Evolutionary conservation across 1,139 yeast species (phyloP).

Genomic region (Yamadazyma blattariae): DNA sequence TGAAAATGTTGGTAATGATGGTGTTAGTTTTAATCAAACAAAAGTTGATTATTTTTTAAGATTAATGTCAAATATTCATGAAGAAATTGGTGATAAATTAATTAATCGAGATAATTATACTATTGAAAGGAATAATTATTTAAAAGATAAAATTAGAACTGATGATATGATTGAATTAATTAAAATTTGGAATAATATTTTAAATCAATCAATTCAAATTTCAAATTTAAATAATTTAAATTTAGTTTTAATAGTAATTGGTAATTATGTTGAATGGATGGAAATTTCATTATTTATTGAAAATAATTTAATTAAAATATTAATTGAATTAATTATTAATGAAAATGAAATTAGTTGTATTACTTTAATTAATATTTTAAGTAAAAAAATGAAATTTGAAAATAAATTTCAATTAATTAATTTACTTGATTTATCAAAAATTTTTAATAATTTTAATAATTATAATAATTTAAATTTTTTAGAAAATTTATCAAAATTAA

Average conservation of each 20-base stretch:
- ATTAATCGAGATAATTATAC: slow-evolving; percentile 63
- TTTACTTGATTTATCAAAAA: slow-evolving; percentile 61
- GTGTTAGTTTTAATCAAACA: slow-evolving; percentile 12
- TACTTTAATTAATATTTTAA: slow-evolving; percentile 75
- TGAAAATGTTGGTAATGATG: slow-evolving; percentile 18
- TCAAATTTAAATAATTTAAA: slow-evolving; percentile 48
- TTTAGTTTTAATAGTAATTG: slow-evolving; percentile 65
- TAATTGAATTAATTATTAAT: slow-evolving; percentile 33
- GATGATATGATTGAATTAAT: slow-evolving; percentile 72
- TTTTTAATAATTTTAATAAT: slow-evolving; percentile 36
- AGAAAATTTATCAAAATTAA: slow-evolving; percentile 72
- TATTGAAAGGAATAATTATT: slow-evolving; percentile 61
- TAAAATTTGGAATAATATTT: slow-evolving; percentile 63
- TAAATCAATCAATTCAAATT: slow-evolving; percentile 25
- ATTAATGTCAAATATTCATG: slow-evolving; percentile 72
- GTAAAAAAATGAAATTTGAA: slow-evolving; percentile 90
- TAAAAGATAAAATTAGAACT: slow-evolving; percentile 80
- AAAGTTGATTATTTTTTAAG: slow-evolving; percentile 79
- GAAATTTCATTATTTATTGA: slow-evolving; percentile 79
- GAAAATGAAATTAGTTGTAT: slow-evolving; percentile 49
- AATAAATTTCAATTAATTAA: slow-evolving; percentile 77
- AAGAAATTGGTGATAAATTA: slow-evolving; percentile 90
- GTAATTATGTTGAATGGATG: slow-evolving; percentile 92
- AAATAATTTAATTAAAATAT: slow-evolving; percentile 57
- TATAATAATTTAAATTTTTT: slow-evolving; percentile 58